Base-by-base conservation (phyloP, 2,329 filamentous ascomycete genomes). In the Cladosporium colombiae region DNA sequence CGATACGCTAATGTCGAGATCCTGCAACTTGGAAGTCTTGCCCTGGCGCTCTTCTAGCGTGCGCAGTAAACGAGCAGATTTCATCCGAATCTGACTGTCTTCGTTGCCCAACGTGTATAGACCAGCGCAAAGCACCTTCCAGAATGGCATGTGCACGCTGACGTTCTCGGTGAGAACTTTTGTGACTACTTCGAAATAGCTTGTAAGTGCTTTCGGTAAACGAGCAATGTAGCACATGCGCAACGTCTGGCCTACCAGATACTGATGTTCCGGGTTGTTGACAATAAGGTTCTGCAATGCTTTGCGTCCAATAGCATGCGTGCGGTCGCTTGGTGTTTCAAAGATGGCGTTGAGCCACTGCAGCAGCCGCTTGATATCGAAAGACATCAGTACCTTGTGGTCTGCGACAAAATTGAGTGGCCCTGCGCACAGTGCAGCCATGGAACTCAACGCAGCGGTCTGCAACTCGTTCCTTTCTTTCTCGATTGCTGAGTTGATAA, bases 1-100 rank as follows among this genome's bases (percentile, higher is more conserved):
- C 0, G 94, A 96, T 66, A 99, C 95, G 76, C 93, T 97, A 73
- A 99, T 98, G 74, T 99, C 95, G 66, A 97, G 96, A 76, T 99
- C 95, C 75, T 97, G 92, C 7, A 99, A 88, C 74, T 96, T 96
- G 1, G 94, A 97, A 69, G 88, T 95, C 70, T 91, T 90, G 69
- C 89, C 87, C 70, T 95, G 91, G 27, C 92, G 87, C 70, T 93
- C 88, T 77, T 98, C 95, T 1, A 98, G 82, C 0, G 88, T 88
- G 49, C 93, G 87, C 14, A 99, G 83, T 35, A 98, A 83, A 58
- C 89, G 87, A 0, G 91, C 91, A 1, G 95, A 95, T 76, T 96
- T 96, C 72, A 92, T 93, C 50, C 95, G 85, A 52, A 98, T 92
- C 66, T 93, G 89, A 70, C 91, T 93, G 74, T 93, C 90, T 70